Base-by-base conservation (phyloP, 768 basidiomycete species). In the Galerina sulciceps region DNA sequence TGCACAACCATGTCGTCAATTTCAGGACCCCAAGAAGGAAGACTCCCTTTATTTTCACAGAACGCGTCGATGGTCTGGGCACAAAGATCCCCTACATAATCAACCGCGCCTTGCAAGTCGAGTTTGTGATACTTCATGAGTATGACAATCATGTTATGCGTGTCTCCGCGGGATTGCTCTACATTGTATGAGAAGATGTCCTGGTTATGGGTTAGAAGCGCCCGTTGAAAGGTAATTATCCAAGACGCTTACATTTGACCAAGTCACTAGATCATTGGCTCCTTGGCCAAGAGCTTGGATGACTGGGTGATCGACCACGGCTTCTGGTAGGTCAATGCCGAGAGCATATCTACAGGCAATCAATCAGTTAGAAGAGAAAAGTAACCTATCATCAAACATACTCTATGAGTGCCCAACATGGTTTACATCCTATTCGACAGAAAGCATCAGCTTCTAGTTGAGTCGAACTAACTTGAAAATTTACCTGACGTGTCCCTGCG, bases 221-320 rank as follows among this genome's bases (percentile, higher is more conserved):
- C 34, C 34, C 40, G 46, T 48, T 36, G 36, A 42, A 58, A 34
- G 18, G 37, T 37, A 58, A 31, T 40, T 35, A 11, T 36, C 34
- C 10, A 47, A 18, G 45, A 56, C 43, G 67, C 85, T 66, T 71
- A 90, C 90, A 67, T 93, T 93, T 17, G 90, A 90, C 89, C 89
- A 91, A n/a, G 89, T 85, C 53, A 92, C 88, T 53, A 92, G 77
- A 63, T 92, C 91, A 58, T 92, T 92, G 17, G 90, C 79, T 17
- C 84, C 81, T 66, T 90, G 84, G 49, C 85, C 85, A 53, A 93
- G 79, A 53, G 81, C 79, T 54, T 70, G 73, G 20, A 93, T 80
- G 53, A 84, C 67, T 2, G 87, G 87, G 67, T 91, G 81, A 13
- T 87, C 82, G 69, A 85, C 84, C 35, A 91, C 88, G 58, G 76